Base-by-base conservation (phyloP, 2,329 filamentous ascomycete species). In the Colletotrichum lupini region DNA sequence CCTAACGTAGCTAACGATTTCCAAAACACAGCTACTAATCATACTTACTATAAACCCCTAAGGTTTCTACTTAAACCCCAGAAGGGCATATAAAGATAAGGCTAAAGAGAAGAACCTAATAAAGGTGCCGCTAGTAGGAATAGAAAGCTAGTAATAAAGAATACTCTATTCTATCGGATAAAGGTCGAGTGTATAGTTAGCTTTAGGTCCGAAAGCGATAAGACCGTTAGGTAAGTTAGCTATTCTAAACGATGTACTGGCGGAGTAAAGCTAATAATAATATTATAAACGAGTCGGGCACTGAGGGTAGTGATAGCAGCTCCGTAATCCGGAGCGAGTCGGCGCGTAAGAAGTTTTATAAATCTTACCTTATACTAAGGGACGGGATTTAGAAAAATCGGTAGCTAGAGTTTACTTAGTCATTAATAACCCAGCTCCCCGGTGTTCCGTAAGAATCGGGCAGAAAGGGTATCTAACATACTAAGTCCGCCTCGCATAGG, bases 1-100 rank as follows among this genome's bases (percentile, higher is more conserved):
- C n/a, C n/a, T n/a, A 0, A 83, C 81, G 71, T 93, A 93, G 7
- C 92, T 92, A 16, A 92, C 78, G n/a, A 92, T 86, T 77, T 92
- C 91, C 60, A 86, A 82, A 1, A 87, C 57, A 74, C 87, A 90
- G 4, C 91, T 91, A 1, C 85, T 76, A 1, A 88, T 78, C 84
- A 92, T 89, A 67, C 82, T 85, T 11, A 76, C 74, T 80, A 83
- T 84, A 74, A 85, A 88, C 62, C 81, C 83, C 82, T 83, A 86
- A 6, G 80, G 81, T 59, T 78, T 81, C 82, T 82, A 86, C 14
- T 81, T 77, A 6, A 86, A 58, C 7, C 87, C 87, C 3, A 86
- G 79, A 12, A 76, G 75, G 5, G 81, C 64, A 68, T 89, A 87
- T 3, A 83, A 32, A 16, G 78, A 82, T 61, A 89, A 83, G 1